Evolutionary conservation across 768 basidiomycete species (phyloP).

Genomic region (Rhizopogon sp.): DNA sequence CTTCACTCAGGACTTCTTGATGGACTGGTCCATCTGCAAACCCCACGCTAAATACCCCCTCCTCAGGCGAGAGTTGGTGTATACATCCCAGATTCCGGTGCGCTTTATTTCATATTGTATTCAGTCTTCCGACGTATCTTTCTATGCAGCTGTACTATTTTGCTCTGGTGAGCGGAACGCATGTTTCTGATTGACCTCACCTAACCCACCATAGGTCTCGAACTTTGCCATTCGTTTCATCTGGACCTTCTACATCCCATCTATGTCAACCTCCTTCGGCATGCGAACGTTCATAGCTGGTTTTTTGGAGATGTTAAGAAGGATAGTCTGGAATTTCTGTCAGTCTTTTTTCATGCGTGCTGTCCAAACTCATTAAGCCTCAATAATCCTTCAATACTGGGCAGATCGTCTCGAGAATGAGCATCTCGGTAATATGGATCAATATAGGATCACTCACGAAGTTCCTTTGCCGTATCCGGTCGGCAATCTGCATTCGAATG

Average conservation of each 20-base stretch:
- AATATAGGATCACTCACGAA: slow-evolving; percentile 84
- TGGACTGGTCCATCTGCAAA: slow-evolving; percentile 89
- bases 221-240: slow-evolving; percentile 75
- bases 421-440: slow-evolving; percentile 89
- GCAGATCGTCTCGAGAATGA: slow-evolving; percentile 84
- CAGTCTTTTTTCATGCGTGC: slow-evolving; percentile 20
- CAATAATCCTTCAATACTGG: not conserved
- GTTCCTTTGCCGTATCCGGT: slow-evolving; percentile 77
- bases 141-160: slow-evolving; percentile 63
- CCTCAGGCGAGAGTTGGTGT: slow-evolving; percentile 73
- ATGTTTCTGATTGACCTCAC: not conserved
- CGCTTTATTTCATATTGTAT: slow-evolving; percentile 11
- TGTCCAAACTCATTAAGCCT: not conserved
- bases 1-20: slow-evolving; percentile 61
- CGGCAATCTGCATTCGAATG: slow-evolving; percentile 38
- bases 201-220: slow-evolving; percentile 42
- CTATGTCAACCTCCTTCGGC: slow-evolving; percentile 38
- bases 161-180: slow-evolving; percentile 51
- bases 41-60: slow-evolving; percentile 50
- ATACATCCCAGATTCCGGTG: slow-evolving; percentile 57
- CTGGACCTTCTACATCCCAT: slow-evolving; percentile 78
- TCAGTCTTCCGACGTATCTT: not conserved
- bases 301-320: slow-evolving; percentile 69
- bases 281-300: slow-evolving; percentile 65
- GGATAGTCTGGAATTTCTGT: slow-evolving; percentile 95